Percentiles rank a stretch among this genome's conserved stretches.
phyloP scores from a whole-genome alignment of 2,329 filamentous ascomycete species.

The Aspergillus novofumigatus region DNA sequence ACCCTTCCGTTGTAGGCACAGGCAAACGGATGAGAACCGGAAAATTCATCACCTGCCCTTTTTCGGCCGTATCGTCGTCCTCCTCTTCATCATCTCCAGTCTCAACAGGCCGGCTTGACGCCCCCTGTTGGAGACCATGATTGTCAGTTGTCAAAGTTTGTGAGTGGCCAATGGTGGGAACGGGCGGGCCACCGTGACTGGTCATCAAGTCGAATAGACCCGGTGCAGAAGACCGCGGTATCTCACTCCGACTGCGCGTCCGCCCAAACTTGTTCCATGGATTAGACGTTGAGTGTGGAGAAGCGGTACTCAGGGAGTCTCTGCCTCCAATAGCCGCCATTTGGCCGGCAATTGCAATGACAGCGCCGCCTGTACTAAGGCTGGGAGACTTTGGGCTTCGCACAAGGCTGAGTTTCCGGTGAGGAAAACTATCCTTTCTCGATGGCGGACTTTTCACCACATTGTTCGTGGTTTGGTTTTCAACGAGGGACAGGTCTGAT shows the following conservation, averaged over 20 bases:
- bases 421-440: constrained; percentile 31
- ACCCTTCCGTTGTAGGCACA: constrained; percentile 69
- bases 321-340: constrained; percentile 46
- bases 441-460: constrained; percentile 17
- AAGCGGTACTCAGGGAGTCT: constrained; percentile 55
- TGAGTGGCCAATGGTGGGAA: constrained; percentile 50
- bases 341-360: constrained; percentile 43
- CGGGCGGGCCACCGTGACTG: constrained; percentile 55
- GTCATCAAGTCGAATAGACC: constrained; percentile 54
- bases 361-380: constrained; percentile 37
- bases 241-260: constrained; percentile 55
- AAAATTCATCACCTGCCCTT: constrained; percentile 59
- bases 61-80: constrained; percentile 54
- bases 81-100: constrained; percentile 45
- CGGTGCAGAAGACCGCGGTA: constrained; percentile 40
- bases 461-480: constrained; percentile 17
- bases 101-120: constrained; percentile 10
- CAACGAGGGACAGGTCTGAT: constrained; percentile 27
- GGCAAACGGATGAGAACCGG: constrained; percentile 63
- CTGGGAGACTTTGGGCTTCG: constrained; percentile 36
- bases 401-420: constrained; percentile 36
- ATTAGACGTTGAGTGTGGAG: constrained; percentile 30
- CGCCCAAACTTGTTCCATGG: constrained; percentile 49
- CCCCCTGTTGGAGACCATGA: constrained; percentile 11
- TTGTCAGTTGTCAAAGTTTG: constrained; percentile 21